Percentiles rank a stretch among this genome's conserved stretches.
phyloP scores from a whole-genome alignment of 1,139 yeast genomes.

The Magnusiomyces sp. region DNA sequence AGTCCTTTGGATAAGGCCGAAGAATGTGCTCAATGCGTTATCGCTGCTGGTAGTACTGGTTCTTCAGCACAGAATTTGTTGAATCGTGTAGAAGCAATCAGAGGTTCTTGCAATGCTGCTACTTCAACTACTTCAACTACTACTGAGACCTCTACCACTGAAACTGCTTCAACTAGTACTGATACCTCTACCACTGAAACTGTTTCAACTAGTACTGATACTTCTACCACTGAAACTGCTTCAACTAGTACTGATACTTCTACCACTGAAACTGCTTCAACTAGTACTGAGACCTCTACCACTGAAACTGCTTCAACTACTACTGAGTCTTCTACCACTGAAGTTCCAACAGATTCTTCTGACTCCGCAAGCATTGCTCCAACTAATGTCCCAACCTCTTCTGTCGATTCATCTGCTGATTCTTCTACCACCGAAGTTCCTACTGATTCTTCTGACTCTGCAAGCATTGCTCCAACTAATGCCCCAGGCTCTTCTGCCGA shows the following conservation, averaged over 20 bases:
- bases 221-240: not conserved
- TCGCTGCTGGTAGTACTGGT: too few relatives aligned
- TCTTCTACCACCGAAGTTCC: not conserved
- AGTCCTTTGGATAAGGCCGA: too few relatives aligned
- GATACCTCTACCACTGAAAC: not conserved
- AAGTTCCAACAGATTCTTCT: not conserved
- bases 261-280: not conserved
- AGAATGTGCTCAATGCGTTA: too few relatives aligned
- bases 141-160: not conserved
- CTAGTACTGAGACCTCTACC: not conserved
- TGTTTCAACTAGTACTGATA: not conserved
- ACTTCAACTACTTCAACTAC: not conserved
- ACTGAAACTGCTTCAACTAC: not conserved
- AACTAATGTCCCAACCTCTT: not conserved
- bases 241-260: not conserved
- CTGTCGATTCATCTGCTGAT: not conserved
- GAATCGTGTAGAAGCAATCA: too few relatives aligned
- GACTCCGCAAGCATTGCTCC: not conserved
- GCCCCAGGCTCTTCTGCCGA: too few relatives aligned
- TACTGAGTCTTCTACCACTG: not conserved
- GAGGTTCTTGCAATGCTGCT: too few relatives aligned
- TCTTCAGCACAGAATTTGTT: too few relatives aligned
- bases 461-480: not conserved
- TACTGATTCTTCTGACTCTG: not conserved
- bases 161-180: not conserved